These are phyloP conservation scores for Vaccinium vitisidaea DNA, from an alignment of 148 eudicot species.

Conservation along the genomic window DNA sequence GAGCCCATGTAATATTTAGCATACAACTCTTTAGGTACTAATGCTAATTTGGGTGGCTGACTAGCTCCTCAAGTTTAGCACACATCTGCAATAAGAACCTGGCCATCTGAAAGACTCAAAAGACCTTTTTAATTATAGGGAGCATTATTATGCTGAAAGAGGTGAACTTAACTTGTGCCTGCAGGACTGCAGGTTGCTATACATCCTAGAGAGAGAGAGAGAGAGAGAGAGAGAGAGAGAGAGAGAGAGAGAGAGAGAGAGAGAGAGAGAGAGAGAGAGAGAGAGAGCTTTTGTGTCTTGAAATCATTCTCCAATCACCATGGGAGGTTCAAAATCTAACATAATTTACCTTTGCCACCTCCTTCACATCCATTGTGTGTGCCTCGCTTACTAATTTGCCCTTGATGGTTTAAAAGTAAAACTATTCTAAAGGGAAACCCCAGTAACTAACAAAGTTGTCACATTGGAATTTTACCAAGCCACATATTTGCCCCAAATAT, in stretches of 20 bases:
- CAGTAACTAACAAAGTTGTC: background rate
- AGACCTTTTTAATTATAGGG: background rate
- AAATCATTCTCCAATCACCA: too few relatives aligned
- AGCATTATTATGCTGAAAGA: background rate
- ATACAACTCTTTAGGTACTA: background rate
- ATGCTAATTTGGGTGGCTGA: background rate
- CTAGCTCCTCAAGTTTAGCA: background rate
- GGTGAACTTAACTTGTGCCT: background rate
- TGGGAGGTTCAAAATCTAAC: background rate
- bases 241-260: background rate
- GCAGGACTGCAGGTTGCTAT: background rate
- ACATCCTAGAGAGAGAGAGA: background rate
- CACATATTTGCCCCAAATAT: background rate
- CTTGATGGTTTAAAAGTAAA: background rate
- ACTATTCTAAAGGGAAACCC: background rate
- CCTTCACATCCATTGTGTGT: background rate
- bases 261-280: background rate
- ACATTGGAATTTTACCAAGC: background rate
- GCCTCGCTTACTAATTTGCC: background rate
- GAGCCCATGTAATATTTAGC: background rate
- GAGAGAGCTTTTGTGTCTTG: background rate
- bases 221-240: too few relatives aligned
- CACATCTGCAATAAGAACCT: background rate
- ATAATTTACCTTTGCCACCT: too few relatives aligned
- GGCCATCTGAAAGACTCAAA: background rate